These are phyloP conservation scores for Paspalum vaginatum DNA, from an alignment of 176 grass and related monocot genomes.

Conservation along the genomic window DNA sequence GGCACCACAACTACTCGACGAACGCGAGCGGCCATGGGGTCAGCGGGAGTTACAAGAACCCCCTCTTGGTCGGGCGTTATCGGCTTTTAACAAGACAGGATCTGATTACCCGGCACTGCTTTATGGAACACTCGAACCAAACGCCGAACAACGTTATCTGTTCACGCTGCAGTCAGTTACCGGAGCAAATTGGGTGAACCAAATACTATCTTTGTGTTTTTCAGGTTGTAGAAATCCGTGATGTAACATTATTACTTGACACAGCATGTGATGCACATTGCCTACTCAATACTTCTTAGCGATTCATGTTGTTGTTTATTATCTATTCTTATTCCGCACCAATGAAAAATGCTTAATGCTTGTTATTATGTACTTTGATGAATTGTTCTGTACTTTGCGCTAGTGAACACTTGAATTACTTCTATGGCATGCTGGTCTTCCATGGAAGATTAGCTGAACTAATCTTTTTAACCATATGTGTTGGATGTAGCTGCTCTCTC, in stretches of 20 bases:
- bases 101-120: too few relatives aligned
- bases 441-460: background rate
- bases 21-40: too few relatives aligned
- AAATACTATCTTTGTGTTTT: too few relatives aligned
- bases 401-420: background rate
- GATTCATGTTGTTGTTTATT: background rate
- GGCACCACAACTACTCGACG: too few relatives aligned
- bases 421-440: background rate
- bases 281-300: background rate
- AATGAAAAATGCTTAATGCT: background rate
- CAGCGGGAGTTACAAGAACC: too few relatives aligned
- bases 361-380: background rate
- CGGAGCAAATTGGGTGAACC: too few relatives aligned
- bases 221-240: background rate
- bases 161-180: too few relatives aligned
- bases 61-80: too few relatives aligned
- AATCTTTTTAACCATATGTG: background rate
- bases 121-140: too few relatives aligned
- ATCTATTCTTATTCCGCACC: background rate
- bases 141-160: too few relatives aligned
- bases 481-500: slow-evolving; percentile 24
- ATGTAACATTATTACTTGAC: background rate
- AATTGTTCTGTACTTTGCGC: background rate
- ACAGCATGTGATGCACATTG: background rate
- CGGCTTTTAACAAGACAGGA: too few relatives aligned